Base-by-base conservation (phyloP, 2,329 filamentous ascomycete genomes). In the Elsinoe australis region DNA sequence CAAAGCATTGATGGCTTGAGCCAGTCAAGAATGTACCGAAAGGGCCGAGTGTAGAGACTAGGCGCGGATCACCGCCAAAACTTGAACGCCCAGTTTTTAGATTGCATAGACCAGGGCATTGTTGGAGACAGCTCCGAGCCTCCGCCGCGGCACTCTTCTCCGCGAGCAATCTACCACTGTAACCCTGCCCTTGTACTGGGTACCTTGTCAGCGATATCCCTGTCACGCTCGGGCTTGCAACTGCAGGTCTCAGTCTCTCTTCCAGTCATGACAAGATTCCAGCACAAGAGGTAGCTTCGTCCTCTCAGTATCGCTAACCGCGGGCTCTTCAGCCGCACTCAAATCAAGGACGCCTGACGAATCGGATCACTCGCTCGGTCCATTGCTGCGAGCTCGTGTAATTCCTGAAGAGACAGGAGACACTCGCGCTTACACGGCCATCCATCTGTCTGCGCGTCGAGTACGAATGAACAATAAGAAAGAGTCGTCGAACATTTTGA, bases 321-420 rank as follows among this genome's bases (percentile, higher is more conserved):
- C 24, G 39, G 26, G 28, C 24, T 26, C 39, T 32, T 44, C 39
- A 44, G 39, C 39, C 39, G 39, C 39, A 44, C 29, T 44, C 39
- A 31, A 29, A 44, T 44, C 39, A 31, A 29, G 39, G 14, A 22
- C 39, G 12, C 39, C 24, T 5, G 39, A 31, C 39, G 39, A 44
- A 44, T 44, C 39, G 26, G 10, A 31, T 44, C 39, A 31, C 39
- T 44, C 10, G 24, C 22, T 44, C 39, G 39, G 39, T 26, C 31
- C 26, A 29, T 24, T 44, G 26, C 39, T 31, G 39, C 39, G 9
- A 31, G 26, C 39, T 29, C 19, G 19, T 31, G 39, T 26, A 5
- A 17, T 29, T 19, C 39, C 31, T 22, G 9, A 31, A 44, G 39
- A 18, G 15, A 6, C 14, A 29, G 39, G 15, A 17, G n/a, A 29